phyloP scores from a whole-genome alignment of 1,284 basidiomycete species.

The Papiliotrema nemorosa region DNA sequence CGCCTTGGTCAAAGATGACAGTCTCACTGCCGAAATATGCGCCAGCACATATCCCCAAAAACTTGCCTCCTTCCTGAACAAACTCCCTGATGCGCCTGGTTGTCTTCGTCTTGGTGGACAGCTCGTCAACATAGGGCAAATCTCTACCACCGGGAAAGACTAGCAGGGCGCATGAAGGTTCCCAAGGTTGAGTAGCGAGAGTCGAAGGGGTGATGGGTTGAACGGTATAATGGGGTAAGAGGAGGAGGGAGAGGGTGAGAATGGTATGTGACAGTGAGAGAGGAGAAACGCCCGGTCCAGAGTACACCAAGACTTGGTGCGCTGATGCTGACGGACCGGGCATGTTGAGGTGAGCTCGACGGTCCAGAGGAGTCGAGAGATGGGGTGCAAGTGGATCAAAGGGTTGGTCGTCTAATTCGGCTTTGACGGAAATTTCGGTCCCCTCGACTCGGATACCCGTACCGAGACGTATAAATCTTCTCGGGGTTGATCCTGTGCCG shows the following conservation, averaged over 20 bases:
- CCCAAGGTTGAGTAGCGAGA: constrained; percentile 70
- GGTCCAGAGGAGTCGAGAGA: too few species aligned
- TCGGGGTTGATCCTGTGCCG: too few species aligned
- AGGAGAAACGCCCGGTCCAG: constrained; percentile 64
- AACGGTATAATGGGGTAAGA: constrained; percentile 72
- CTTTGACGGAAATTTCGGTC: too few species aligned
- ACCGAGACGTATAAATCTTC: too few species aligned
- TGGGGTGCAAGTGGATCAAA: too few species aligned
- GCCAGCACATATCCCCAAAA: constrained; percentile 64
- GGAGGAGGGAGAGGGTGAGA: constrained; percentile 58
- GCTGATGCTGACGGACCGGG: constrained; percentile 36
- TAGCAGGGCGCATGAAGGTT: constrained; percentile 66
- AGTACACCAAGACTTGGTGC: constrained; percentile 69
- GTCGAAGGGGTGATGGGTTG: constrained; percentile 61
- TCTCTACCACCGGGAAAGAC: constrained; percentile 66
- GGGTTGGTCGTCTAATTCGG: too few species aligned
- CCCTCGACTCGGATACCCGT: too few species aligned
- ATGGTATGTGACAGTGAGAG: constrained; percentile 60
- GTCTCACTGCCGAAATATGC: constrained; percentile 55
- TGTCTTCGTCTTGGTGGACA: constrained; percentile 46
- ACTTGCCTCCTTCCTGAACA: constrained; percentile 65
- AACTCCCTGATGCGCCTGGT: constrained; percentile 59
- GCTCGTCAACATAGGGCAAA: constrained; percentile 54
- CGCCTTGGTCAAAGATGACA: constrained; percentile 55
- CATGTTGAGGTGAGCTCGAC: constrained; percentile 16